phyloP scores from a whole-genome alignment of 805 yeast genomes.

The Spathaspora gorwiae region DNA sequence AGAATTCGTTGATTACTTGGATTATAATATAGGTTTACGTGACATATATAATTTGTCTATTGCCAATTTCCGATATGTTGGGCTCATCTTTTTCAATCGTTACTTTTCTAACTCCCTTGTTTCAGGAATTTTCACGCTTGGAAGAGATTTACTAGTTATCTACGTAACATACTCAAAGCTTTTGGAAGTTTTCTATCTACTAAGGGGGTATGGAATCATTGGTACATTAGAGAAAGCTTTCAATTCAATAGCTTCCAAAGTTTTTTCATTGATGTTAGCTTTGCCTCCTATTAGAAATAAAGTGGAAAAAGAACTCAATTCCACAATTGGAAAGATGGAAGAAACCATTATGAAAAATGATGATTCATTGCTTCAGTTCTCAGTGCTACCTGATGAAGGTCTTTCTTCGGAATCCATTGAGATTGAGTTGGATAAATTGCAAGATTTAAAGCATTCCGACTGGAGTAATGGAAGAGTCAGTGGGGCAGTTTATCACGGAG shows the following conservation, averaged over 20 bases:
- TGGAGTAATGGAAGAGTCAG: conserved; percentile 86
- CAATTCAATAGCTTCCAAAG: conserved; percentile 6
- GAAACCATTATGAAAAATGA: conserved; percentile 53
- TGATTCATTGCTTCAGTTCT: conserved; percentile 39
- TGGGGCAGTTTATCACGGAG: conserved; percentile 97
- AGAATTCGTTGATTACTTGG: too few species aligned
- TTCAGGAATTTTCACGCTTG: background rate
- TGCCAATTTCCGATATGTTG: too few species aligned
- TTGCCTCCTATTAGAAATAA: conserved; percentile 52
- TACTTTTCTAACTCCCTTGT: background rate
- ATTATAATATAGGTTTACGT: too few species aligned
- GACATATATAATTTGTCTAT: too few species aligned
- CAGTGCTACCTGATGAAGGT: conserved; percentile 57
- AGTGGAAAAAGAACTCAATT: conserved; percentile 57
- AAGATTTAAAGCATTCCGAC: conserved; percentile 56
- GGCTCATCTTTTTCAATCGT: background rate
- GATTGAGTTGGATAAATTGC: conserved; percentile 47
- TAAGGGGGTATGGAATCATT: conserved; percentile 38
- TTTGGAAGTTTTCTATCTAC: conserved; percentile 4
- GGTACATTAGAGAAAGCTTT: conserved; percentile 20
- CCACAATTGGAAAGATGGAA: conserved; percentile 49
- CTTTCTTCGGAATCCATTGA: conserved; percentile 44
- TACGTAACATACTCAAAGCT: conserved; percentile 10
- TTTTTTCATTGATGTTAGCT: conserved; percentile 29
- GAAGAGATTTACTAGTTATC: conserved; percentile 17